phyloP scores from a whole-genome alignment of 768 basidiomycete species.

The Russula abietina region DNA sequence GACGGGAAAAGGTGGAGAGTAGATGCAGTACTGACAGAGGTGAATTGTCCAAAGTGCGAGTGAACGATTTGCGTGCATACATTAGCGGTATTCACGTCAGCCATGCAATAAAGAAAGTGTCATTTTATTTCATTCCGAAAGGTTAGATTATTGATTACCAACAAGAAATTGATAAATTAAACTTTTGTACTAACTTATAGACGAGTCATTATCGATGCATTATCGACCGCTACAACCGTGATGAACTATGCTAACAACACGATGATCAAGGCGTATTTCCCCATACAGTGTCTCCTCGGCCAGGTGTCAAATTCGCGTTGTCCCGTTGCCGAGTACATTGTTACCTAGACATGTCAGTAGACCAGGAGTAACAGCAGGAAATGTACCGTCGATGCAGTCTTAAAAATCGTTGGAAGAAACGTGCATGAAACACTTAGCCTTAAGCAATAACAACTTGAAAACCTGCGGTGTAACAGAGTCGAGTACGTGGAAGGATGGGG shows the following conservation, averaged over 20 bases:
- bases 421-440: conserved; percentile 21
- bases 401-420: conserved; percentile 2
- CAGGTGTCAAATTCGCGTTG: neutral
- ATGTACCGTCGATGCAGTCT: conserved; percentile 10
- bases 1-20: neutral
- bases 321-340: neutral
- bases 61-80: conserved; percentile 58
- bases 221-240: neutral
- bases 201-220: too few relatives aligned
- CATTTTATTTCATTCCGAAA: neutral
- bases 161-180: conserved; percentile 11
- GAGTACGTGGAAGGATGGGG: neutral
- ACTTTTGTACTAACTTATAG: neutral
- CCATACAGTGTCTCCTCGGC: neutral
- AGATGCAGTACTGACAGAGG: conserved; percentile 45
- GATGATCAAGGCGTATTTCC: neutral
- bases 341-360: conserved; percentile 19
- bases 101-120: conserved; percentile 38
- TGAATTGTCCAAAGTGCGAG: conserved; percentile 59
- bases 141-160: neutral
- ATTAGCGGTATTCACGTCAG: conserved; percentile 54
- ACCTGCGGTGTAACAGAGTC: neutral
- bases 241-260: neutral
- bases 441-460: conserved; percentile 7
- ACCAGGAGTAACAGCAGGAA: conserved; percentile 2